Evolutionary conservation across 1,284 basidiomycete species (phyloP).

Genomic region (Malassezia yamatoensis): DNA sequence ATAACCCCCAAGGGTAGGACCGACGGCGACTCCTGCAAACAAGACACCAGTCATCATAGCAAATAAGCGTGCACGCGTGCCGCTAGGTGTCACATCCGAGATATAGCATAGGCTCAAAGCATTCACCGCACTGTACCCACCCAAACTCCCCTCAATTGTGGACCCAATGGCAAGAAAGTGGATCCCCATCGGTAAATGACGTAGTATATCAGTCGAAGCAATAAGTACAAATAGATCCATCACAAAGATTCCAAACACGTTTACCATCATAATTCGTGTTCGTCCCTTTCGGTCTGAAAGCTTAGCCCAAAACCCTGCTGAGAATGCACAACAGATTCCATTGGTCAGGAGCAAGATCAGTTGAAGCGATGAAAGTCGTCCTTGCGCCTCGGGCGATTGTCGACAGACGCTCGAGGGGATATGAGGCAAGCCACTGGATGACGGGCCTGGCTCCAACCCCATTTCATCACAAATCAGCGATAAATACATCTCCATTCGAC

Average conservation of each 20-base stretch:
- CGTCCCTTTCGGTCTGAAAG: slow-evolving; percentile 69
- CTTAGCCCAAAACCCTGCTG: slow-evolving; percentile 77
- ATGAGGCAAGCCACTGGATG: not conserved
- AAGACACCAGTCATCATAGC: slow-evolving; percentile 33
- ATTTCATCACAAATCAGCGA: slow-evolving; percentile 38
- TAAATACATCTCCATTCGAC: slow-evolving; percentile 37
- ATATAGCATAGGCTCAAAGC: slow-evolving; percentile 72
- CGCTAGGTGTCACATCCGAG: slow-evolving; percentile 36
- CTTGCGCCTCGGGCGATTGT: slow-evolving; percentile 7
- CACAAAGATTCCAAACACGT: slow-evolving; percentile 63
- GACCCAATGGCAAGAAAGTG: slow-evolving; percentile 73
- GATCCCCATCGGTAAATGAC: slow-evolving; percentile 52
- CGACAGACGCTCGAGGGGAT: slow-evolving; percentile 11
- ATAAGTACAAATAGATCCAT: slow-evolving; percentile 54
- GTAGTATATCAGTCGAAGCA: slow-evolving; percentile 21
- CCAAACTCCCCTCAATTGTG: slow-evolving; percentile 68
- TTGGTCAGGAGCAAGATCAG: slow-evolving; percentile 59
- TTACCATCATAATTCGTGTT: slow-evolving; percentile 61
- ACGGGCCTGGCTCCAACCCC: not conserved
- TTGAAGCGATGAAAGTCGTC: slow-evolving; percentile 22
- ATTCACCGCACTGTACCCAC: slow-evolving; percentile 72
- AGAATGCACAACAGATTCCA: slow-evolving; percentile 71
- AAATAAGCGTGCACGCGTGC: slow-evolving; percentile 37
- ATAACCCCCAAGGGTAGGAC: slow-evolving; percentile 40
- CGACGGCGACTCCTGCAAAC: slow-evolving; percentile 36